Evolutionary conservation across 192 early-diverging fungal genomes (phyloP).

Genomic region (Podila epigama): DNA sequence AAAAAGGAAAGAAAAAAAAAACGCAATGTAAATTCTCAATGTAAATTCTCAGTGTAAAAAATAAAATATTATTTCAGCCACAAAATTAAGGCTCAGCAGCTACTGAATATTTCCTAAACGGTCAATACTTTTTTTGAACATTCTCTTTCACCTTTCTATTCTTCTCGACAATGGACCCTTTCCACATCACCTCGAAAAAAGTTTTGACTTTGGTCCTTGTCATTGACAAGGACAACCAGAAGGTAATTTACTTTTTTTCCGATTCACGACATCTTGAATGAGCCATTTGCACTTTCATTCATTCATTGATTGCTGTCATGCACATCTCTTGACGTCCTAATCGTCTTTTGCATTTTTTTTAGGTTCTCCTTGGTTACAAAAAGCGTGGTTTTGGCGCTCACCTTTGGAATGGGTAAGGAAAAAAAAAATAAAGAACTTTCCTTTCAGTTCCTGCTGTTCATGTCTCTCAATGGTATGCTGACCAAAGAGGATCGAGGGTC

Average conservation of each 20-base stretch:
- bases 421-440: neutral
- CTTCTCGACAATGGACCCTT: slow-evolving; percentile 18
- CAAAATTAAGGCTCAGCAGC: too few species aligned
- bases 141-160: neutral
- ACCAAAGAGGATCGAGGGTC: neutral
- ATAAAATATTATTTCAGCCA: too few species aligned
- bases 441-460: too few species aligned
- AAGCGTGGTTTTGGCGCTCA: slow-evolving; percentile 80
- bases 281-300: too few species aligned
- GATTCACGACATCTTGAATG: neutral
- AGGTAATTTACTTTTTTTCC: neutral
- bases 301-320: too few species aligned
- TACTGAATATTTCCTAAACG: too few species aligned
- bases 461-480: neutral
- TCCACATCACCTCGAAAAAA: slow-evolving; percentile 52
- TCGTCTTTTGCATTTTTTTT: neutral
- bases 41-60: neutral
- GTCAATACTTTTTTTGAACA: neutral
- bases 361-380: slow-evolving; percentile 79
- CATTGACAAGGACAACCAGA: slow-evolving; percentile 37
- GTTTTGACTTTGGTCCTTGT: slow-evolving; percentile 56
- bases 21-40: neutral
- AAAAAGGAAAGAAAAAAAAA: neutral
- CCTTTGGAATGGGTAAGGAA: slow-evolving; percentile 66
- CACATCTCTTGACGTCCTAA: too few species aligned